Base-by-base conservation (phyloP, 805 yeast genomes). In the Millerozyma miso region DNA sequence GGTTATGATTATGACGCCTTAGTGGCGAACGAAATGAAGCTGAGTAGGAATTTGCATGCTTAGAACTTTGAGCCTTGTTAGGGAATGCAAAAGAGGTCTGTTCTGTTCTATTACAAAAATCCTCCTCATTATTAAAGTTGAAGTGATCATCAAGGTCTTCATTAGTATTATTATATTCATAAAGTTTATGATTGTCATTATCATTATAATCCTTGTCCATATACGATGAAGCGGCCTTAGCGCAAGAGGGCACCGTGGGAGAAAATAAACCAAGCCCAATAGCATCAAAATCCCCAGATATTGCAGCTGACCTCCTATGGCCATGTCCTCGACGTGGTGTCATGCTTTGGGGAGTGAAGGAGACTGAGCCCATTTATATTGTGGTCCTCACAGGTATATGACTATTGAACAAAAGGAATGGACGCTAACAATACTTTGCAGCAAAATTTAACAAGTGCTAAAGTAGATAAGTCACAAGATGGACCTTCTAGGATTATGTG, bases 261-360 rank as follows among this genome's bases (percentile, higher is more conserved):
- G 66, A 59, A 40, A 65, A 64, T 31, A 67, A 48, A 1, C 73
- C 73, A 31, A 66, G 48, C 4, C 72, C 74, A 39, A 58, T 52
- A 6, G 58, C 56, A 52, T 85, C 93, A 57, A 87, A 85, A 58
- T 88, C 96, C 3, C 93, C 93, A 6, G 93, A 85, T 4, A 88
- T 83, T 0, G 96, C 96, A 17, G 91, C 89, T 0, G 96, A 88
- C 40, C 96, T 69, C 54, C 87, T 78, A 55, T 88, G 96, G 36
- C 86, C 77, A 63, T 88, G 96, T 54, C 67, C 67, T 36, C 38
- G 48, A 8, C 42, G 41, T 2, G 51, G 50, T 1, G 55, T 48
- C 4, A 53, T 23, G 29, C 10, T 23, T 23, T 23, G 29, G 10
- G 29, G 29, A 23, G 29, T 23, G 29, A 23, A 23, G 29, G 29